Evolutionary conservation across 257 asterid genomes (phyloP).

Genomic region (Striga asiatica): DNA sequence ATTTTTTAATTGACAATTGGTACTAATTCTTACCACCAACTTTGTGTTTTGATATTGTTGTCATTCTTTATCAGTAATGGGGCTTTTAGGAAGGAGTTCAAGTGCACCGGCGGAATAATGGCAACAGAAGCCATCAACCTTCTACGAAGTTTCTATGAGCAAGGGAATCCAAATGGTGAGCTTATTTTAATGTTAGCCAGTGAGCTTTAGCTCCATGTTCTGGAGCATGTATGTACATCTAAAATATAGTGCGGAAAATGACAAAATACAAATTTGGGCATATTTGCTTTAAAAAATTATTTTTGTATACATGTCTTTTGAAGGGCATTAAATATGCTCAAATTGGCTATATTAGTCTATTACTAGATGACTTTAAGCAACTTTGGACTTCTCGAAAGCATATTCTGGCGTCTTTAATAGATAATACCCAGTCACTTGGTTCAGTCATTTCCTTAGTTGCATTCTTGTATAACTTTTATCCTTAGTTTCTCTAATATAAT

Average conservation of each 20-base stretch:
- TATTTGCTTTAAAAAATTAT: not conserved
- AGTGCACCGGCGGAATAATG: conserved; percentile 81
- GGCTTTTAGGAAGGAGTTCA: conserved; percentile 39
- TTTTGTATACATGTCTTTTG: not conserved
- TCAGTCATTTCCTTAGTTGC: too few relatives aligned
- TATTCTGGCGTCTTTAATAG: too few relatives aligned
- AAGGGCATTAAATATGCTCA: too few relatives aligned
- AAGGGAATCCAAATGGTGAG: conserved; percentile 83
- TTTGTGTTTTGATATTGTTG: not conserved
- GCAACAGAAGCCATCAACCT: conserved; percentile 70
- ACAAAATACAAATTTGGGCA: not conserved
- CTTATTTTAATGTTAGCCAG: conserved; percentile 4
- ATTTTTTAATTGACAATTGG: not conserved
- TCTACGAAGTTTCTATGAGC: conserved; percentile 76
- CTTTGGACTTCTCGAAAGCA: too few relatives aligned
- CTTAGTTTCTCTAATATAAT: not conserved
- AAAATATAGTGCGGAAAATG: not conserved
- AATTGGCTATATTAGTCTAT: too few relatives aligned
- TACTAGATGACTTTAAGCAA: too few relatives aligned
- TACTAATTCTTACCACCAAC: not conserved
- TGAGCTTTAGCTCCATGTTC: conserved; percentile 9
- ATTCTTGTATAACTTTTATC: not conserved
- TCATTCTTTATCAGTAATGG: conserved; percentile 19
- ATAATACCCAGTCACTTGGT: too few relatives aligned
- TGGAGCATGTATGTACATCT: conserved; percentile 5